These are phyloP conservation scores for Lodderomyces metapsilosis DNA, from an alignment of 1,139 yeast genomes.

Conservation along the genomic window DNA sequence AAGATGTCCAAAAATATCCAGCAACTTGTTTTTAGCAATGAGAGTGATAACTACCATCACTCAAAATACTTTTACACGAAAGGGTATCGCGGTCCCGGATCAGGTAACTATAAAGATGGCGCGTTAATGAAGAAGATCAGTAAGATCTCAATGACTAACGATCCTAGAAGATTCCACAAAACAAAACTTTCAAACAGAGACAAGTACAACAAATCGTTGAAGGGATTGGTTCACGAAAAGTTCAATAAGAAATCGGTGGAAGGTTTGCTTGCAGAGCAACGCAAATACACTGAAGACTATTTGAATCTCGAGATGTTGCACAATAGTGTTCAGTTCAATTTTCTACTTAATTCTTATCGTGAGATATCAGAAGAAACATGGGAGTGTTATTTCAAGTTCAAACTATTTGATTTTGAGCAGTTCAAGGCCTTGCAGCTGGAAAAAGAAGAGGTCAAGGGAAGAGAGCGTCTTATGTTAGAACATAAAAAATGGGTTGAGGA, in stretches of 20 bases:
- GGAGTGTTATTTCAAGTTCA: constrained; percentile 39
- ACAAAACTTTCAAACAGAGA: constrained; percentile 15
- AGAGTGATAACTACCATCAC: constrained; percentile 34
- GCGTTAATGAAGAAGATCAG: constrained; percentile 42
- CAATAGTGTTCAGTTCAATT: constrained; percentile 41
- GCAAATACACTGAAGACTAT: constrained; percentile 36
- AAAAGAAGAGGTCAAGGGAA: constrained; percentile 14
- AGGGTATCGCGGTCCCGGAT: constrained; percentile 46
- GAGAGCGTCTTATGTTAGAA: constrained; percentile 7
- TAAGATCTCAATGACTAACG: constrained; percentile 25
- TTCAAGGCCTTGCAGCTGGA: constrained; percentile 23
- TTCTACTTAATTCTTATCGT: constrained; percentile 41
- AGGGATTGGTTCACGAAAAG: constrained; percentile 40
- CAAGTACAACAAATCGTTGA: constrained; percentile 28
- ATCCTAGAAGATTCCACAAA: constrained; percentile 17
- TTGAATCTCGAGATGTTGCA: constrained; percentile 46
- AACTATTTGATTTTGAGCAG: constrained; percentile 41
- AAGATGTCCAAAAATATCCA: constrained; percentile 37
- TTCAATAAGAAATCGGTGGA: constrained; percentile 35
- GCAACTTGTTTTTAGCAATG: constrained; percentile 36
- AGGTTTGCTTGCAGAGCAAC: constrained; percentile 27
- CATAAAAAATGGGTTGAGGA: constrained; percentile 19
- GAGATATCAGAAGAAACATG: constrained; percentile 42
- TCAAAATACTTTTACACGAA: constrained; percentile 42
- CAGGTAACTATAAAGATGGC: constrained; percentile 49